Evolutionary conservation across 1,139 yeast genomes (phyloP), one percentile per base, ranked within the genome.

Genomic region (Saccharomyces pastorianus): DNA sequence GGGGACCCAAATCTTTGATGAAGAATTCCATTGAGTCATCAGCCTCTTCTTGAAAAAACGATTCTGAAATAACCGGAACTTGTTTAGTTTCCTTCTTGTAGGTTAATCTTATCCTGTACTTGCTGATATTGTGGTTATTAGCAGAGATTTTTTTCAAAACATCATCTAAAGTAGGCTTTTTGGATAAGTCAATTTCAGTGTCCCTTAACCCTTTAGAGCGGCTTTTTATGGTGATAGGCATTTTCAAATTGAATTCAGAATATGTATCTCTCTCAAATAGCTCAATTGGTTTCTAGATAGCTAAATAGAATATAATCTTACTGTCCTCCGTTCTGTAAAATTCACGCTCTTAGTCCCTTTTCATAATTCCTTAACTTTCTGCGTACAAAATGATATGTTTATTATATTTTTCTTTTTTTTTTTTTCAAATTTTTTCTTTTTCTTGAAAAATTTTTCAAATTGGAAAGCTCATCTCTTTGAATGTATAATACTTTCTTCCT

Each of bases 1-100:
- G 99, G 1, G 95, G 95, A 23, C 98, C 99, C 59, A 93, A 77
- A 65, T 91, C 98, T 69, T 91, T 90, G 55, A 85, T 88, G 58
- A 72, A 80, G 25, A 77, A 73, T 51, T 69, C 67, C 53, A 62
- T 52, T 3, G 73, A 73, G 48, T 73, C 71, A n/a, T 65, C 71
- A 1, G 71, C 66, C 32, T 70, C 70, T 29, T 64, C 65, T 31
- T 63, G 59, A 42, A 63, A 57, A 65, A 68, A 51, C 67, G 55
- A 49, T 14, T 60, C 62, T 0, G 60, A 55, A 13, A 57, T 51
- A 25, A 68, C 60, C 31, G 69, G 64, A 29, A 65, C 55, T 50
- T 64, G 70, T 42, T 67, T 68, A 28, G 58, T 55, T 46, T 65
- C 70, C 51, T 64, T 63, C 51, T 57, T 47, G 54, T 64, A 65